Conservation (phyloP, 176 grass and related monocot genomes). For the Saccharum officinarum region DNA sequence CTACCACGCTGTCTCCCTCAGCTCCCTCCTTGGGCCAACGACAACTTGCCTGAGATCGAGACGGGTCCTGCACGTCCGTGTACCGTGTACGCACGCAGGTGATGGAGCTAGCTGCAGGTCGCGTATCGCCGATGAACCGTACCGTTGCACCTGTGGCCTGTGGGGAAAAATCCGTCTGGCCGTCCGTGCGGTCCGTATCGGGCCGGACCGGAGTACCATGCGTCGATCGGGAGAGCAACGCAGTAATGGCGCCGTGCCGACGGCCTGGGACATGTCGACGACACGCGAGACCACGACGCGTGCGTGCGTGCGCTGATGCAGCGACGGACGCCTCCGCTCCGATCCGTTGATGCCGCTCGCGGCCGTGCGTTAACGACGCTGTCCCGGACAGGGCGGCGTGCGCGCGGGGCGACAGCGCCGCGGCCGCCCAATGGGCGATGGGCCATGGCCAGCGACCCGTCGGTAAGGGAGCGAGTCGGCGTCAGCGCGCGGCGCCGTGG, state of each 20-base stretch:
- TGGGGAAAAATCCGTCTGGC: background rate
- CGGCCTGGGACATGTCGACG: constrained; percentile 38
- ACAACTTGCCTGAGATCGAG: constrained; percentile 1
- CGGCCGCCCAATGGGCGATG: background rate
- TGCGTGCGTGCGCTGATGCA: background rate
- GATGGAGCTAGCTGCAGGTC: background rate
- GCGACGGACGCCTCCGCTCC: background rate
- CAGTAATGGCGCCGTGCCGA: constrained; percentile 34
- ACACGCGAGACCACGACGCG: constrained; percentile 7
- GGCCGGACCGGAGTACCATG: background rate
- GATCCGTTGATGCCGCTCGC: background rate
- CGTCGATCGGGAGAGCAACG: background rate
- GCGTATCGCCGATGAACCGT: background rate
- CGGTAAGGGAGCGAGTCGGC: background rate
- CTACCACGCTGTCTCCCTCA: constrained; percentile 3
- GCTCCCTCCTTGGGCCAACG: background rate
- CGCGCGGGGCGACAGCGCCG: background rate
- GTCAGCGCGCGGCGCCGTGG: constrained; percentile 1
- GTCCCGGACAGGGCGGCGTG: constrained; percentile 29
- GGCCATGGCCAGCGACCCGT: background rate
- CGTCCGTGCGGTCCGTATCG: background rate
- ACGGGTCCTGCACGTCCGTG: background rate
- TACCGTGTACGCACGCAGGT: background rate
- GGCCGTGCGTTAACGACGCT: constrained; percentile 9
- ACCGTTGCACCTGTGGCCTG: background rate